Evolutionary conservation across 495 filamentous ascomycete genomes (phyloP).

Genomic region (Hyaloscypha bicolor): DNA sequence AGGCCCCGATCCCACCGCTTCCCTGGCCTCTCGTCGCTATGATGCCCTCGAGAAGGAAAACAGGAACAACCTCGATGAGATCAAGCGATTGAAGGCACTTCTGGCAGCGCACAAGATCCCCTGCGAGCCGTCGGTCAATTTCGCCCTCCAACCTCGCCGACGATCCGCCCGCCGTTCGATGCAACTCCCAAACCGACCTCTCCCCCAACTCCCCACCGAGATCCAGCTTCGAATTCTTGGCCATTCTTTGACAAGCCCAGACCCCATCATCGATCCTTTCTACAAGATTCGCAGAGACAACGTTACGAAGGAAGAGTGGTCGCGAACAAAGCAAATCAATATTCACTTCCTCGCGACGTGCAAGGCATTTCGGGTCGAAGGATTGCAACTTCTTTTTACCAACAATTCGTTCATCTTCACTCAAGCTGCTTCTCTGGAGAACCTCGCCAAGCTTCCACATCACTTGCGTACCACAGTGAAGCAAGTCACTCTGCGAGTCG

Average conservation of each 20-base stretch:
- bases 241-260: constrained; percentile 43
- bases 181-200: background rate
- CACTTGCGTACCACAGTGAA: constrained; percentile 39
- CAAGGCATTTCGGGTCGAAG: constrained; percentile 44
- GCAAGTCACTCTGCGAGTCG: constrained; percentile 46
- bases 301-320: constrained; percentile 38
- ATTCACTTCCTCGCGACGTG: constrained; percentile 40
- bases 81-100: constrained; percentile 10
- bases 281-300: constrained; percentile 38
- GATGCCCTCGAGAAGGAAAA: constrained; percentile 17
- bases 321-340: constrained; percentile 33
- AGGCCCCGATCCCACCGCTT: constrained; percentile 4
- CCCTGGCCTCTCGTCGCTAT: background rate
- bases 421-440: constrained; percentile 40
- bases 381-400: constrained; percentile 42
- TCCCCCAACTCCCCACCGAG: constrained; percentile 47
- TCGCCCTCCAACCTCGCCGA: constrained; percentile 17
- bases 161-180: background rate
- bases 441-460: constrained; percentile 39
- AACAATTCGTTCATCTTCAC: constrained; percentile 53
- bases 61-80: constrained; percentile 5
- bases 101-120: constrained; percentile 17
- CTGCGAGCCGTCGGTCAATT: constrained; percentile 8
- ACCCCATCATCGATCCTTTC: constrained; percentile 51
- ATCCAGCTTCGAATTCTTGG: constrained; percentile 46